Base-by-base conservation (phyloP, 2,329 filamentous ascomycete species). In the Endothia cerciana region DNA sequence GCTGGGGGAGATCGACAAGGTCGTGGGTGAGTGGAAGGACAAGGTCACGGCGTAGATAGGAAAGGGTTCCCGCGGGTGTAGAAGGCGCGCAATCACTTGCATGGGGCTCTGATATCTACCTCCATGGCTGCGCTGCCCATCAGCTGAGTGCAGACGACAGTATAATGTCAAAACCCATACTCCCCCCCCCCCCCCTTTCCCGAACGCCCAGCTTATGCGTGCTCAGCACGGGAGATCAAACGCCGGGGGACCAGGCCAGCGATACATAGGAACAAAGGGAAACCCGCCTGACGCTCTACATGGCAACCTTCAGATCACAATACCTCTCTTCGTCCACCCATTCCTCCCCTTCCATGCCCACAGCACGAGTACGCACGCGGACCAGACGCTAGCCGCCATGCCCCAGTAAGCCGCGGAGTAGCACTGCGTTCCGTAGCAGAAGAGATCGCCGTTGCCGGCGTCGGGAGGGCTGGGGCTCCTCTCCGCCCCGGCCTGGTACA, bases 371-470 rank as follows among this genome's bases (percentile, higher is more conserved):
- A 80, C 82, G 72, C 91, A 89, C 0, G 93, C 94, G 45, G 92
- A 70, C 89, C 91, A 94, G 0, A 96, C 90, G 69, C 90, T 94
- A 0, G 85, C 78, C 0, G 91, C 89, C 85, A 97, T 93, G 0
- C 91, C 91, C 93, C 93, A 97, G 70, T 94, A 96, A 0, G 91
- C 92, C 0, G 82, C 74, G 13, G 89, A 88, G 78, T 97, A 98
- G 79, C 95, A 99, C 62, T 84, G 79, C 73, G 83, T 87, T 1
- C 95, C 95, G 75, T 92, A 92, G 75, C 94, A 98, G 70, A 97
- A 85, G 1, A 85, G 79, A 68, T 86, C 82, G 10, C 82, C 80
- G 0, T 80, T 73, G 61, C 13, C 72, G 25, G 70, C 72, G 3
- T 71, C 74, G 28, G 65, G 58, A 4, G 41, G 49, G 28, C 43